Evolutionary conservation across 2,329 filamentous ascomycete genomes (phyloP).

Genomic region (Paracoccidioides brasiliensis): DNA sequence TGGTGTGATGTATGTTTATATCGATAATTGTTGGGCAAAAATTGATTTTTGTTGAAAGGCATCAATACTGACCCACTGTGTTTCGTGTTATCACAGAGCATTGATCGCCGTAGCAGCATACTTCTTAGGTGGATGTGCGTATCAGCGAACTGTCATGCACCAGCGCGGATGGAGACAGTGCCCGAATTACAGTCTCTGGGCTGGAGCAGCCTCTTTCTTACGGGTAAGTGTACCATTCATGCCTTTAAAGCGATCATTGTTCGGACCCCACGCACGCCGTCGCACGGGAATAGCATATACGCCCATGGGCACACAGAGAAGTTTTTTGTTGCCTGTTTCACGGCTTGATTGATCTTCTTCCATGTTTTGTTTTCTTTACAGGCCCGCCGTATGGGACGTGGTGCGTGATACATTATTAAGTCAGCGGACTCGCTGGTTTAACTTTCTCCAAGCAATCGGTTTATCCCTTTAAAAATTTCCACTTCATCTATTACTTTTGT

Average conservation of each 20-base stretch:
- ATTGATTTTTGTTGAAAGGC: not conserved
- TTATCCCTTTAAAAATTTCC: not conserved
- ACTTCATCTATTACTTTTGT: not conserved
- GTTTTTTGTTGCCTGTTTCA: constrained; percentile 19
- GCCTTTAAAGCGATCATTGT: constrained; percentile 21
- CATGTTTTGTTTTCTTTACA: not conserved
- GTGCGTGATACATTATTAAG: not conserved
- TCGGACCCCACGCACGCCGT: constrained; percentile 18
- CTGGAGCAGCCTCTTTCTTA: constrained; percentile 71
- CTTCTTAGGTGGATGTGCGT: constrained; percentile 81
- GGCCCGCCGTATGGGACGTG: not conserved
- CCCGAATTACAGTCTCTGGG: constrained; percentile 89
- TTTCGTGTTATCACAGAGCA: constrained; percentile 22
- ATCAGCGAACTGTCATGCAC: constrained; percentile 88
- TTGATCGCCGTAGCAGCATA: constrained; percentile 72
- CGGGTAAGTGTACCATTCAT: constrained; percentile 49
- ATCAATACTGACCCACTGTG: constrained; percentile 12
- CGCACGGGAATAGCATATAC: constrained; percentile 14
- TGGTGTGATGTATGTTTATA: constrained; percentile 59
- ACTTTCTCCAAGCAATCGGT: not conserved
- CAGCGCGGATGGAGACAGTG: constrained; percentile 90
- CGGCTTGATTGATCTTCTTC: constrained; percentile 21
- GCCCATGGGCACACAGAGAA: constrained; percentile 12
- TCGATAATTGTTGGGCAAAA: constrained; percentile 22
- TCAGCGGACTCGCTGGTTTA: not conserved